A percentile compares a stretch with the other conserved stretches of the same genome.
Conservation (phyloP, 2,329 filamentous ascomycete genomes). For the Stachybotrys chlorohalonatus region DNA sequence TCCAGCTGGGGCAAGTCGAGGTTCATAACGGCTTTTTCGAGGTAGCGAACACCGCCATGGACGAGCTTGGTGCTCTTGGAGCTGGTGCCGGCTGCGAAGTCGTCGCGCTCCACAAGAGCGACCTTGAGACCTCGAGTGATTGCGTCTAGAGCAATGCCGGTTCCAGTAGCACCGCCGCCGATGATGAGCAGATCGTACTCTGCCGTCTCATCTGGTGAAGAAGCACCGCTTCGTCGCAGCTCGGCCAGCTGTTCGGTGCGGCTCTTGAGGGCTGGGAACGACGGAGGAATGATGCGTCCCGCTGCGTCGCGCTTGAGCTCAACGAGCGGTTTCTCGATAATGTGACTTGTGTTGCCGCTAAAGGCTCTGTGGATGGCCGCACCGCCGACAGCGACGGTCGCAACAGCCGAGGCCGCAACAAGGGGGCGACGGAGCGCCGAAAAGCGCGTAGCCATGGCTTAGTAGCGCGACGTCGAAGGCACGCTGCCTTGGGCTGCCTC, state of each 20-base stretch:
- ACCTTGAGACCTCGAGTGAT: slow-evolving; percentile 72
- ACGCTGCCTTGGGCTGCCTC: background rate
- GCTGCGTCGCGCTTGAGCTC: slow-evolving; percentile 24
- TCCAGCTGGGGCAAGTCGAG: slow-evolving; percentile 76
- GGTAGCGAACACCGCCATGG: slow-evolving; percentile 74
- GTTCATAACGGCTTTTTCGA: slow-evolving; percentile 82
- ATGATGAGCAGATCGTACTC: slow-evolving; percentile 72
- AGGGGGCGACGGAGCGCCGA: slow-evolving; percentile 24
- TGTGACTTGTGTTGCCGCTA: slow-evolving; percentile 15
- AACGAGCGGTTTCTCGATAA: slow-evolving; percentile 22
- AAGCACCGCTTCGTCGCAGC: slow-evolving; percentile 21
- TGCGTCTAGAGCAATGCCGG: slow-evolving; percentile 74
- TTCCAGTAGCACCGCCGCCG: slow-evolving; percentile 69
- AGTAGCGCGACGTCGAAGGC: background rate
- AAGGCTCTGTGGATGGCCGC: slow-evolving; percentile 19
- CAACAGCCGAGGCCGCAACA: slow-evolving; percentile 19
- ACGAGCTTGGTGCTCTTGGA: slow-evolving; percentile 85
- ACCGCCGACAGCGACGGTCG: slow-evolving; percentile 16
- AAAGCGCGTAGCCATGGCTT: slow-evolving; percentile 25
- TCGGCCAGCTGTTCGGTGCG: slow-evolving; percentile 30
- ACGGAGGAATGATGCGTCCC: slow-evolving; percentile 27
- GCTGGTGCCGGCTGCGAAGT: slow-evolving; percentile 74
- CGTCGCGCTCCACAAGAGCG: slow-evolving; percentile 72
- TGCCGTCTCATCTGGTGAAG: slow-evolving; percentile 26
- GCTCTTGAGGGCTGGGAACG: slow-evolving; percentile 23